Percentiles rank a stretch among this genome's conserved stretches.
phyloP scores from a whole-genome alignment of 768 basidiomycete genomes.

The Leucosporidium creatinivorum region DNA sequence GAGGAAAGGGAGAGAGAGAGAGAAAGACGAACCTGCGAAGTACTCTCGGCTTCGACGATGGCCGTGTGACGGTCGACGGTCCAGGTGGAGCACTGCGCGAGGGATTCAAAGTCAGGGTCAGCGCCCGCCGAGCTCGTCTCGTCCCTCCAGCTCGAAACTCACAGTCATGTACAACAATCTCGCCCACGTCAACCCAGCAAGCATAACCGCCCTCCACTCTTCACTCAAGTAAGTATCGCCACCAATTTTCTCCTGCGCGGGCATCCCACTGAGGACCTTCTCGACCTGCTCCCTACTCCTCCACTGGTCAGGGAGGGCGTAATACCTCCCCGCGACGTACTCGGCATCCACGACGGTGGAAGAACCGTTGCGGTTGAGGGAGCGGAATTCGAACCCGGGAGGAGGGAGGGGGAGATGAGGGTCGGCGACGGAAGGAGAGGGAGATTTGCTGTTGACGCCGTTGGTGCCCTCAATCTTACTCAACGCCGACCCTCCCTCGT shows the following conservation, averaged over 20 bases:
- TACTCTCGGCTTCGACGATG: neutral
- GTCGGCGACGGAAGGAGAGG: no score
- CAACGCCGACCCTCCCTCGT: conserved; percentile 38
- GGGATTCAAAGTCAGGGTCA: no score
- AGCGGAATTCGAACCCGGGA: conserved; percentile 60
- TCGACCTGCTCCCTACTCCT: neutral
- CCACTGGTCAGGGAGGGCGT: conserved; percentile 46
- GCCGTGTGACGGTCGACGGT: neutral
- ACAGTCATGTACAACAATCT: conserved; percentile 12
- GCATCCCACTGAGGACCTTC: neutral
- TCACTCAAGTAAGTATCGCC: neutral
- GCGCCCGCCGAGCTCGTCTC: neutral
- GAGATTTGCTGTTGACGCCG: no score
- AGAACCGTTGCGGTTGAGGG: conserved; percentile 61
- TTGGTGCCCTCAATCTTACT: conserved; percentile 5
- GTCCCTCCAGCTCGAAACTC: neutral
- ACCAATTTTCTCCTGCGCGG: neutral
- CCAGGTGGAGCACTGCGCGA: neutral
- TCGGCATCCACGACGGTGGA: conserved; percentile 55
- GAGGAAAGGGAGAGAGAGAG: no score
- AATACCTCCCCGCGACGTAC: conserved; percentile 71
- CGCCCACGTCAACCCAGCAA: conserved; percentile 19
- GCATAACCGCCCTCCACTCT: conserved; percentile 1
- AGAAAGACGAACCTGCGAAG: neutral
- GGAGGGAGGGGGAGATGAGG: conserved; percentile 57